Conservation (phyloP, 2,329 filamentous ascomycete genomes). For the Camillea tinctor region DNA sequence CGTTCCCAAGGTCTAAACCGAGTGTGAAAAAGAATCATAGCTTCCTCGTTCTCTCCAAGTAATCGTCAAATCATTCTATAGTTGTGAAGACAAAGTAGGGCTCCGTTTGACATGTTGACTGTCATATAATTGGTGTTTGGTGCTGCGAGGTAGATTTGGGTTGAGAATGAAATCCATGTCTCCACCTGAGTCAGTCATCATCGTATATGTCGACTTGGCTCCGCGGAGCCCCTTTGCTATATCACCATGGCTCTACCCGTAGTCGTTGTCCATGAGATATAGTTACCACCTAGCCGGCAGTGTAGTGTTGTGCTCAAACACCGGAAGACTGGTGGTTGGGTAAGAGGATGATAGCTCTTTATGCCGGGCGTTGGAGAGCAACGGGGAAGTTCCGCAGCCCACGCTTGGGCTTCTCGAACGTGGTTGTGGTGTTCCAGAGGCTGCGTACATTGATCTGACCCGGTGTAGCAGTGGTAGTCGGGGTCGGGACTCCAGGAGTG, state of each 20-base stretch:
- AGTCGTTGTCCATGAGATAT: not conserved
- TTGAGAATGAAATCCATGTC: not conserved
- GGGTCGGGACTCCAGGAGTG: slow-evolving; percentile 7
- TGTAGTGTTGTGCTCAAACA: not conserved
- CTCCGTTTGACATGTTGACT: not conserved
- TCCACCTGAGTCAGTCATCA: not conserved
- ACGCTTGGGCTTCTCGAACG: not conserved
- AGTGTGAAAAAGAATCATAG: not conserved
- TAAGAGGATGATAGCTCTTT: not conserved
- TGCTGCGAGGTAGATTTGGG: not conserved
- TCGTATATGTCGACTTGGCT: not conserved
- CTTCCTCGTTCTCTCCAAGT: not conserved
- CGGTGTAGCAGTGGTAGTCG: not conserved
- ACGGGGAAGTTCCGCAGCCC: slow-evolving; percentile 2
- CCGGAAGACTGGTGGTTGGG: not conserved
- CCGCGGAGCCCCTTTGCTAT: not conserved
- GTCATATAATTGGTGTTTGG: not conserved
- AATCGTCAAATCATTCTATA: not conserved
- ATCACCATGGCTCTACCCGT: not conserved
- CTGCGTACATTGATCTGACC: not conserved
- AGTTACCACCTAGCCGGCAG: not conserved
- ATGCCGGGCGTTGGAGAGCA: not conserved
- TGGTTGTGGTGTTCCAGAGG: slow-evolving; percentile 14
- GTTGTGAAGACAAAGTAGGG: not conserved
- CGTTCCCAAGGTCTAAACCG: not conserved